phyloP scores from a whole-genome alignment of 23 red algal species.

The Gracilariopsis chorda region DNA sequence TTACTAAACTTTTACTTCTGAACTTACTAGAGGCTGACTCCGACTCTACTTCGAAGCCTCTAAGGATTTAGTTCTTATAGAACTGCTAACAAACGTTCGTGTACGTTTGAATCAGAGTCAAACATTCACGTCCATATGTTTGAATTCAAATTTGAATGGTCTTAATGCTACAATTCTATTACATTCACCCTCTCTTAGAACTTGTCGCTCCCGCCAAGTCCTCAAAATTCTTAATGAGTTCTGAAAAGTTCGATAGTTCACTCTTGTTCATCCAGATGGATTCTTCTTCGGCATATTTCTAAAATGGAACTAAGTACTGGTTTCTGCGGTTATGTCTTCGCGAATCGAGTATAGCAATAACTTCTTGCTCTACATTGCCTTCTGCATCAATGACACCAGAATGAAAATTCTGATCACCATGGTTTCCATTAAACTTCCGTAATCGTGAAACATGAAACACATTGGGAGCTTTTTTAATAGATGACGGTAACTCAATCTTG shows the following conservation, averaged over 20 bases:
- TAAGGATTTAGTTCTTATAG: too few relatives aligned
- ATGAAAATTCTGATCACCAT: background rate
- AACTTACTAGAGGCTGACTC: too few relatives aligned
- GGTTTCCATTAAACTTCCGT: too few relatives aligned
- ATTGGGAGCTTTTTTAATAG: background rate
- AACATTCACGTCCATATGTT: too few relatives aligned
- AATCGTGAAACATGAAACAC: constrained; percentile 6
- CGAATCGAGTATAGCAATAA: background rate
- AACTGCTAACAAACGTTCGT: too few relatives aligned
- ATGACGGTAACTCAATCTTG: background rate
- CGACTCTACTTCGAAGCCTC: too few relatives aligned
- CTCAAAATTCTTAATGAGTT: background rate
- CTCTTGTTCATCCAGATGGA: background rate
- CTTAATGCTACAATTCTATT: too few relatives aligned
- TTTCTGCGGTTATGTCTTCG: background rate
- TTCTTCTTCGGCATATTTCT: background rate
- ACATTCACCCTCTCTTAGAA: constrained; percentile 4
- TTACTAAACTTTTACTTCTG: too few relatives aligned
- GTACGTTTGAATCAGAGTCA: too few relatives aligned
- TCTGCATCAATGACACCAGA: constrained; percentile 5
- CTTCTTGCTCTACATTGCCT: constrained; percentile 13
- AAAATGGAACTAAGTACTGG: background rate
- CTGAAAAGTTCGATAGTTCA: background rate
- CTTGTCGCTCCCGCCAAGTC: background rate
- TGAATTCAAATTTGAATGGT: too few relatives aligned